phyloP scores from a whole-genome alignment of 2,329 filamentous ascomycete genomes.

The Dissoconium aciculare region DNA sequence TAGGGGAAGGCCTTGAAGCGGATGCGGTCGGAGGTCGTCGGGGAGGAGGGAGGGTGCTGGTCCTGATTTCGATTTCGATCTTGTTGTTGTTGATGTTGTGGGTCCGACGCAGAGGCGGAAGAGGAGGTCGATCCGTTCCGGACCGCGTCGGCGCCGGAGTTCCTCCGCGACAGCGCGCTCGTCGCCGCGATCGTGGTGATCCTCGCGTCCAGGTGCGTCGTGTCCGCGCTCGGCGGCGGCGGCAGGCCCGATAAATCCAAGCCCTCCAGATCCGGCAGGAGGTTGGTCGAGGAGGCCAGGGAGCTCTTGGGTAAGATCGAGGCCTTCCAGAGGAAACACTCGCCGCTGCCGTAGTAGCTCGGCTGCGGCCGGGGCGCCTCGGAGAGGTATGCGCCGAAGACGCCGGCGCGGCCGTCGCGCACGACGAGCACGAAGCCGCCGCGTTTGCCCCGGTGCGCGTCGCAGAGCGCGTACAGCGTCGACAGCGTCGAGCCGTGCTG shows the following conservation, averaged over 20 bases:
- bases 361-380: conserved; percentile 67
- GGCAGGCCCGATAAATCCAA: conserved; percentile 46
- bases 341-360: conserved; percentile 88
- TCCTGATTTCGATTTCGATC: too few species aligned
- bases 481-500: conserved; percentile 77
- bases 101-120: conserved; percentile 17
- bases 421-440: conserved; percentile 86
- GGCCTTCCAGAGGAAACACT: conserved; percentile 84
- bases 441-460: conserved; percentile 48
- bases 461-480: conserved; percentile 72
- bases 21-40: conserved; percentile 48
- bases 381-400: conserved; percentile 89
- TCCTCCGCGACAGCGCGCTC: too few species aligned
- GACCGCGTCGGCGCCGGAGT: conserved; percentile 14
- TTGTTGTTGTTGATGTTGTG: too few species aligned
- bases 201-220: conserved; percentile 40
- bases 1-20: conserved; percentile 97
- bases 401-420: conserved; percentile 57
- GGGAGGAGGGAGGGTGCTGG: conserved; percentile 10
- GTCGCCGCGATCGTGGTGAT: conserved; percentile 42
- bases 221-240: conserved; percentile 54
- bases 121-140: conserved; percentile 16
- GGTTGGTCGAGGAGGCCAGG: too few species aligned
- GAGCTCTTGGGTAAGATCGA: conserved; percentile 48
- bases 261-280: conserved; percentile 36